phyloP scores from a whole-genome alignment of 1,139 yeast species.

The Taphrina deformans region DNA sequence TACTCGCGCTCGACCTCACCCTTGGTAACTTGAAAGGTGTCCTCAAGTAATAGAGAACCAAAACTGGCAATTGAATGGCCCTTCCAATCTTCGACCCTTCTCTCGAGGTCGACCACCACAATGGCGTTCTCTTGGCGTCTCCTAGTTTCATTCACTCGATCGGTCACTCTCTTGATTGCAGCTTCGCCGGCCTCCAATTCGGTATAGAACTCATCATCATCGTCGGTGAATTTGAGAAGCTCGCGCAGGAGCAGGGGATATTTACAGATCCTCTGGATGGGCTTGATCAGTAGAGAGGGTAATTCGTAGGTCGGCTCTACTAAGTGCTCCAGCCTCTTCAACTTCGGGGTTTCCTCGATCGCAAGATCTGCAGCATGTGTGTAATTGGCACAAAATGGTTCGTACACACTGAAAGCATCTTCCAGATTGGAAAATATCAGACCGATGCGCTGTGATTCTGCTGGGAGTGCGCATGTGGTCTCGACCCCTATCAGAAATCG shows the following conservation, averaged over 20 bases:
- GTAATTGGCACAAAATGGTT: constrained; percentile 82
- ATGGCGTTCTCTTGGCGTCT: constrained; percentile 85
- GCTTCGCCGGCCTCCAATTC: constrained; percentile 71
- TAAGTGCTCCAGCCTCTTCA: constrained; percentile 58
- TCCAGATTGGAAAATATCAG: constrained; percentile 68
- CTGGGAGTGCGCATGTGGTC: constrained; percentile 75
- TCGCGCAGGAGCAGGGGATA: constrained; percentile 82
- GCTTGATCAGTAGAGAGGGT: constrained; percentile 85
- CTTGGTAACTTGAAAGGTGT: constrained; percentile 70
- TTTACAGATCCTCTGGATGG: constrained; percentile 91
- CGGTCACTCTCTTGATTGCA: constrained; percentile 73
- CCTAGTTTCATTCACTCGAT: constrained; percentile 88
- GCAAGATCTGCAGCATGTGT: constrained; percentile 82
- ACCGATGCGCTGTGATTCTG: constrained; percentile 79
- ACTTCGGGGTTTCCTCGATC: constrained; percentile 59
- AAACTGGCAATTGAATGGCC: constrained; percentile 82
- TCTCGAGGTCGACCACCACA: constrained; percentile 64
- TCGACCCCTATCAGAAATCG: constrained; percentile 84
- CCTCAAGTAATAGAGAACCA: constrained; percentile 81
- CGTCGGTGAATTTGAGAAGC: constrained; percentile 64
- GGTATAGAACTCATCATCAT: constrained; percentile 57
- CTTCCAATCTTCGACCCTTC: constrained; percentile 84
- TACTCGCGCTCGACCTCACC: constrained; percentile 83
- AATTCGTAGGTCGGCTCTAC: constrained; percentile 86
- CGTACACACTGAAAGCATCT: constrained; percentile 78